These are phyloP conservation scores for Diphasiastrum complanatum DNA, from an alignment of 83 land plant genomes.

Conservation along the genomic window DNA sequence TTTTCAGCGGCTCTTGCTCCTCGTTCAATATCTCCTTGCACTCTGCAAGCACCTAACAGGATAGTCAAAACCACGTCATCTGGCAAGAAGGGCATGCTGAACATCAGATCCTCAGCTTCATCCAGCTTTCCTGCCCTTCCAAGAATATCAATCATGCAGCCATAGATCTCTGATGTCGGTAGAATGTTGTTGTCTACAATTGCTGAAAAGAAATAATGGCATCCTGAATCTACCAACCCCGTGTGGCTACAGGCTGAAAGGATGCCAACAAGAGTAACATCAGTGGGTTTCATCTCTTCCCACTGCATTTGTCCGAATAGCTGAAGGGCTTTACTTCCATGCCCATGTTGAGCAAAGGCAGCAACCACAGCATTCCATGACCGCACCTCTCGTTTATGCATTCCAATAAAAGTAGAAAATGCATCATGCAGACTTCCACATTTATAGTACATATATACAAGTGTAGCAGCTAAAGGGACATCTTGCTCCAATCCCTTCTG, in stretches of 20 bases:
- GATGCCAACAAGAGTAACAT: not conserved
- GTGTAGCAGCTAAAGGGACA: not conserved
- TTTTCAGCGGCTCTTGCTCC: slow-evolving; percentile 3
- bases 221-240: slow-evolving; percentile 16
- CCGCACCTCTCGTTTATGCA: not conserved
- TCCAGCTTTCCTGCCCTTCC: slow-evolving; percentile 15
- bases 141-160: slow-evolving; percentile 20
- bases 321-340: not conserved
- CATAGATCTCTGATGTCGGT: slow-evolving; percentile 13
- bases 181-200: slow-evolving; percentile 3
- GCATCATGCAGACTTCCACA: not conserved
- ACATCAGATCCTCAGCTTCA: slow-evolving; percentile 9
- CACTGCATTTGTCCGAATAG: not conserved
- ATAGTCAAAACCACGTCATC: slow-evolving; percentile 11
- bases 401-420: not conserved
- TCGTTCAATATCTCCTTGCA: slow-evolving; percentile 10
- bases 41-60: slow-evolving; percentile 20
- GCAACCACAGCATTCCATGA: not conserved
- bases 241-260: slow-evolving; percentile 22
- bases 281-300: not conserved
- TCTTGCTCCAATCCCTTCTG: not conserved
- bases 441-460: not conserved
- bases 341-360: too few species aligned
- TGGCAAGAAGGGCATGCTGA: slow-evolving; percentile 12
- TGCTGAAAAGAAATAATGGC: slow-evolving; percentile 8